Percentiles rank a stretch among this genome's conserved stretches.
Conservation (phyloP, 164 flowering plant genomes). For the Piper betle region DNA sequence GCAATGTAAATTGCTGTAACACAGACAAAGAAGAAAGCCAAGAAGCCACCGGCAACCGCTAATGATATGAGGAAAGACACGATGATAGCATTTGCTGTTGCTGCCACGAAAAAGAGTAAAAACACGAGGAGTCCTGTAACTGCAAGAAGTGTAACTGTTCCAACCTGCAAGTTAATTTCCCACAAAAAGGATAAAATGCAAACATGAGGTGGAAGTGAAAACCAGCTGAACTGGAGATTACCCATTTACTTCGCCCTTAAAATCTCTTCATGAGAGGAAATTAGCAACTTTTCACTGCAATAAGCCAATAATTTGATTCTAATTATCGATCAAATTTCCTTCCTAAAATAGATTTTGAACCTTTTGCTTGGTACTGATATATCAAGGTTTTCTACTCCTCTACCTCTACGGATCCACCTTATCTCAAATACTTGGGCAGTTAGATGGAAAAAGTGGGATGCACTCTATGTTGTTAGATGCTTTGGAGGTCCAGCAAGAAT, state of each 20-base stretch:
- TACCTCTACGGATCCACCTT: no score
- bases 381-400: no score
- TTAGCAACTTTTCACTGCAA: no score
- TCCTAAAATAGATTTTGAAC: no score
- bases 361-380: no score
- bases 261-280: not conserved
- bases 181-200: not conserved
- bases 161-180: constrained; percentile 40
- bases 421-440: no score
- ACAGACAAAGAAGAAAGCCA: constrained; percentile 73
- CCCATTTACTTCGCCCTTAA: not conserved
- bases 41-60: constrained; percentile 81
- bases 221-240: not conserved
- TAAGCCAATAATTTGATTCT: no score
- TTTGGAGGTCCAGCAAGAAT: no score
- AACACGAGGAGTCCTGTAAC: constrained; percentile 61
- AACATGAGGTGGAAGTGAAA: not conserved
- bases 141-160: constrained; percentile 40
- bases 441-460: no score
- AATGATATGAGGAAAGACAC: constrained; percentile 62
- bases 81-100: constrained; percentile 65
- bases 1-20: constrained; percentile 60
- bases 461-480: no score
- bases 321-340: no score
- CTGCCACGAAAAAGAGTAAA: constrained; percentile 67